Conservation (phyloP, 495 filamentous ascomycete species). For the Tuber calosporum region DNA sequence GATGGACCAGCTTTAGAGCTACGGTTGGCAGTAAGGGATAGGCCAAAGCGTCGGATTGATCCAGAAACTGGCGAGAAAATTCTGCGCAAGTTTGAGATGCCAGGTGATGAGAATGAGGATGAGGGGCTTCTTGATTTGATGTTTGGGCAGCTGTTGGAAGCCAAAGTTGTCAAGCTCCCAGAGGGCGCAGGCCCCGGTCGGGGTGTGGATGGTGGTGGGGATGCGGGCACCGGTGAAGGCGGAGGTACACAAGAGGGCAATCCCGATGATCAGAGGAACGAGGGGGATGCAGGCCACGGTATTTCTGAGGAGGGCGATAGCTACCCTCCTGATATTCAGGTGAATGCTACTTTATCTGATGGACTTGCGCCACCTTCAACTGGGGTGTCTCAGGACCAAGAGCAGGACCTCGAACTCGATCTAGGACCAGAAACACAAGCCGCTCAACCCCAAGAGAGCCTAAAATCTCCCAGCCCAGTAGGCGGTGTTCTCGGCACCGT, state of each 20-base stretch:
- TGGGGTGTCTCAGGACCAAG: background rate
- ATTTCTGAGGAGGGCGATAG: background rate
- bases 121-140: slow-evolving; percentile 50
- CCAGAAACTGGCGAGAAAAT: slow-evolving; percentile 54
- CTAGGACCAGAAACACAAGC: background rate
- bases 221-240: background rate
- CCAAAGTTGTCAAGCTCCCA: slow-evolving; percentile 51
- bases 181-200: slow-evolving; percentile 26
- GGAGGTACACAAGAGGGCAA: background rate
- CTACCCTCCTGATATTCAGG: background rate
- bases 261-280: background rate
- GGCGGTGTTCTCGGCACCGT: background rate
- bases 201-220: background rate
- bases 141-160: slow-evolving; percentile 55
- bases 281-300: background rate
- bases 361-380: background rate
- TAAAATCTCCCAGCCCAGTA: background rate
- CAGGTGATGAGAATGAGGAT: slow-evolving; percentile 50
- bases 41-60: slow-evolving; percentile 49
- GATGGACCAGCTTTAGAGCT: slow-evolving; percentile 52
- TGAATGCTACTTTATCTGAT: background rate
- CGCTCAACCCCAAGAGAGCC: background rate
- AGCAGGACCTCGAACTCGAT: background rate
- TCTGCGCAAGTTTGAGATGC: slow-evolving; percentile 63
- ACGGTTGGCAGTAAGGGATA: slow-evolving; percentile 58